These are phyloP conservation scores for Trichoderma sp. DNA, from an alignment of 2,329 filamentous ascomycete species.

Conservation along the genomic window DNA sequence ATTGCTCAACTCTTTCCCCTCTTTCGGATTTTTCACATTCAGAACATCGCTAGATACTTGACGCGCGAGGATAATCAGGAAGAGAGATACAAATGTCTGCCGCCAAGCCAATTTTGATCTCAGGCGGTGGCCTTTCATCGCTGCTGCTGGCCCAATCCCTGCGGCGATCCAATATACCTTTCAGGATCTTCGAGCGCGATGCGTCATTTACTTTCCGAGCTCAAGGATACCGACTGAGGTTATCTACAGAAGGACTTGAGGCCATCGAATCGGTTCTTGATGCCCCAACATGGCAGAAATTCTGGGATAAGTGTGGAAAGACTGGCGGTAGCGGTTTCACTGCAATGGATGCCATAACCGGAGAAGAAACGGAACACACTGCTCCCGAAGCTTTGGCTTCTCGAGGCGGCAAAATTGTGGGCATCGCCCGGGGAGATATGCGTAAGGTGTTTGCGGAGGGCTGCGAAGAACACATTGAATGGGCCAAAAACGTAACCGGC, in stretches of 20 bases:
- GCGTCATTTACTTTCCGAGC: conserved; percentile 50
- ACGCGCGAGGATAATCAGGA: too few relatives aligned
- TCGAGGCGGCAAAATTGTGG: conserved; percentile 57
- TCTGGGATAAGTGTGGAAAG: conserved; percentile 59
- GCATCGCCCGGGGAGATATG: conserved; percentile 63
- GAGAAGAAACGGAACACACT: conserved; percentile 38
- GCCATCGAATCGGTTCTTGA: conserved; percentile 59
- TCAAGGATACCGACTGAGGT: conserved; percentile 60
- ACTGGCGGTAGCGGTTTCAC: conserved; percentile 55
- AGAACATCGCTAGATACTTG: background rate
- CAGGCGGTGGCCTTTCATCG: conserved; percentile 43
- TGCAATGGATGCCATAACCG: conserved; percentile 52
- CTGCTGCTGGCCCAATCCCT: conserved; percentile 45
- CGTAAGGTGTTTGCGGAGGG: conserved; percentile 55
- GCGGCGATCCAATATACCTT: conserved; percentile 43
- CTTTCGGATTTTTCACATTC: background rate
- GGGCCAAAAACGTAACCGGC: conserved; percentile 53
- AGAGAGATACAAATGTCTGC: conserved; percentile 20
- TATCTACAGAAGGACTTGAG: conserved; percentile 55
- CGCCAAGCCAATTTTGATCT: conserved; percentile 40
- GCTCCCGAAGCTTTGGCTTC: conserved; percentile 41
- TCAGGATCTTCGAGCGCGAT: conserved; percentile 57
- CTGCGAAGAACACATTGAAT: conserved; percentile 53
- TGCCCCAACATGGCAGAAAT: conserved; percentile 46
- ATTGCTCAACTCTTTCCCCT: background rate